Evolutionary conservation across 768 basidiomycete species (phyloP), one percentile per base, ranked within the genome.

Genomic region (Leccinum incarnatum): DNA sequence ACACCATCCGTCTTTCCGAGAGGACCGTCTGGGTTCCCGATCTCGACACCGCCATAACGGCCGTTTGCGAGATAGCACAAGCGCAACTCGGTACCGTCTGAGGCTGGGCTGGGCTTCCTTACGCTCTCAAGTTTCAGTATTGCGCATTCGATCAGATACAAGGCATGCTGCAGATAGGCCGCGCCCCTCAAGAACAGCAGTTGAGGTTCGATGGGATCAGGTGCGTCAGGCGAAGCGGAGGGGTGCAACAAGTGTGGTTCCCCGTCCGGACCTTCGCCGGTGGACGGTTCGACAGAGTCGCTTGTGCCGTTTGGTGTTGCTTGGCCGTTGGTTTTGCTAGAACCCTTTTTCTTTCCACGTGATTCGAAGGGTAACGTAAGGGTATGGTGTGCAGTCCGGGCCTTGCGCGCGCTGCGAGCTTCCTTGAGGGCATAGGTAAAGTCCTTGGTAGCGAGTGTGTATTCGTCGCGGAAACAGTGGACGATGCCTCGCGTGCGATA

Each of bases 401-500:
- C 84, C 72, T 85, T 90, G 54, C 93, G 89, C 23, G 78, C 74
- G 0, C 83, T 80, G 34, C 90, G 85, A 0, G 90, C 83, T 74
- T 95, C 91, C 64, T 84, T 87, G 59, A 95, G 79, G 3, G 88
- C 91, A 61, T 86, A 72, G 0, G 93, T 93, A 60, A 92, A 93
- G 69, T 93, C 92, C 66, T 85, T 88, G 29, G 81, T 83, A 1
- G 93, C 93, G 32, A 81, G 77, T 3, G 76, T 59, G 65, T 87
- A 94, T 69, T 94, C 91, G 60, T 95, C 92, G 51, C 90, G 83
- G 78, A 94, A 95, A 69, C 87, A 89, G 65, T 89, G 89, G 12
- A 95, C 91, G 57, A 95, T 90, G 9, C 93, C 93, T n/a, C 92
- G 85, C 1, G 93, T 94, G 49, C 93, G 85, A 67, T 84, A 89